These are phyloP conservation scores for Parietichytrium sp. DNA, from an alignment of 108 stramenopile species.

Conservation along the genomic window DNA sequence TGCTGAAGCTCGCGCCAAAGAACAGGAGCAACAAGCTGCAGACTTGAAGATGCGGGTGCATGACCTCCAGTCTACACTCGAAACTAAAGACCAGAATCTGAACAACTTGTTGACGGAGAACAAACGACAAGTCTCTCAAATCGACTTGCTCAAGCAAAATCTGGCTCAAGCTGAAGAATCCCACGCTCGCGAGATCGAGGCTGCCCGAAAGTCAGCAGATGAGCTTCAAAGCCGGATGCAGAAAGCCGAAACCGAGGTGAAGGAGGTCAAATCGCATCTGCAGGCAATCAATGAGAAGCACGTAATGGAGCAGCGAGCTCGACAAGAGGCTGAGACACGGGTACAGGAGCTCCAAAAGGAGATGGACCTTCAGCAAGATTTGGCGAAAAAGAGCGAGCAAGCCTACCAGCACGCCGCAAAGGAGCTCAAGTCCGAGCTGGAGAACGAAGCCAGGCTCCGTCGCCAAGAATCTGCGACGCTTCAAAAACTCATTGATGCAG, in stretches of 20 bases:
- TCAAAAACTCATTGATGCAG: background rate
- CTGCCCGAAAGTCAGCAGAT: background rate
- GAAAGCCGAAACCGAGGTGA: background rate
- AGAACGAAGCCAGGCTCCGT: background rate
- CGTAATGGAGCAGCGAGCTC: background rate
- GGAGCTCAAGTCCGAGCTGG: background rate
- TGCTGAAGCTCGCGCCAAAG: background rate
- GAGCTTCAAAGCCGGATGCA: background rate
- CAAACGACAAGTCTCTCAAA: background rate
- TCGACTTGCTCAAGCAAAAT: background rate
- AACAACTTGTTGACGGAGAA: background rate
- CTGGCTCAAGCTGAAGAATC: background rate
- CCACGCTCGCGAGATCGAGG: background rate
- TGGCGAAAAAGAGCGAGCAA: background rate
- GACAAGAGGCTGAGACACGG: background rate
- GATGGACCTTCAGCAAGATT: background rate
- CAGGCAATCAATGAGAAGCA: constrained; percentile 17
- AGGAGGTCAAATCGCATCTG: background rate
- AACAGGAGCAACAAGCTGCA: background rate
- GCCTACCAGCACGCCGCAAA: background rate
- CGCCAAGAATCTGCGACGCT: background rate
- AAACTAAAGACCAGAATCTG: background rate
- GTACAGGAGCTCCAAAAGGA: background rate
- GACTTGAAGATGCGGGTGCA: background rate
- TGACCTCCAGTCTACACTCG: background rate